Evolutionary conservation across 768 basidiomycete genomes (phyloP).

Genomic region (Thelephora ganbajun): DNA sequence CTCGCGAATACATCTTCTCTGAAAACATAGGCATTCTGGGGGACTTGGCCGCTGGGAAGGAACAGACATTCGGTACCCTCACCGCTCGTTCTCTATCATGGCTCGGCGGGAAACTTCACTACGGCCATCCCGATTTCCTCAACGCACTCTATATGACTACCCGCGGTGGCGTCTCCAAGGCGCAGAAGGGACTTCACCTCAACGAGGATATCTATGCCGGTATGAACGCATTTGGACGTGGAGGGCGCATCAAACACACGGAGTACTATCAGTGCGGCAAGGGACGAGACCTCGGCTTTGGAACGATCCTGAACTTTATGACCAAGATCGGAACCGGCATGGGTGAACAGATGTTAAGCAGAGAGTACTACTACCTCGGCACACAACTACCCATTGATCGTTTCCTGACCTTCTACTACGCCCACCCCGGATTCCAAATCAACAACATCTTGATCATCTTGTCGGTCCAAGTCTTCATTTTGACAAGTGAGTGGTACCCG

Average conservation of each 20-base stretch:
- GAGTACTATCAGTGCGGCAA: constrained; percentile 99
- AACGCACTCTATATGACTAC: constrained; percentile 97
- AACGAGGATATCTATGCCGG: constrained; percentile 99
- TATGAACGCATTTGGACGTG: constrained; percentile 96
- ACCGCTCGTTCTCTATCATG: constrained; percentile 92
- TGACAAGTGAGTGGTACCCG: constrained; percentile 51
- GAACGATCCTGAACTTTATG: constrained; percentile 98
- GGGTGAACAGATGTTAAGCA: constrained; percentile 99
- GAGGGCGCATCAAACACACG: constrained; percentile 95
- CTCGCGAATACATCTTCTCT: constrained; percentile 99
- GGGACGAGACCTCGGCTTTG: constrained; percentile 96
- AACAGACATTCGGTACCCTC: constrained; percentile 98
- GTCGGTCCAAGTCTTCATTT: constrained; percentile 90
- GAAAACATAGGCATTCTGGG: constrained; percentile 99
- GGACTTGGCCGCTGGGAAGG: constrained; percentile 96
- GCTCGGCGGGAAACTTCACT: constrained; percentile 97
- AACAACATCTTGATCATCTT: constrained; percentile 99
- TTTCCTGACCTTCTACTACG: constrained; percentile 99
- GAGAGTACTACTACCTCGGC: constrained; percentile 97
- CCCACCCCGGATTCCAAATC: constrained; percentile 98
- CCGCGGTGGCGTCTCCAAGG: constrained; percentile 96
- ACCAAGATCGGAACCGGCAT: constrained; percentile 99
- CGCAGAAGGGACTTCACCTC: constrained; percentile 96
- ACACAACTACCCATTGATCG: constrained; percentile 97
- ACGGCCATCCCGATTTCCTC: constrained; percentile 98